A percentile compares a stretch with the other conserved stretches of the same genome.
Conservation (phyloP, 1,284 basidiomycete species). For the Vanrija pseudolonga region DNA sequence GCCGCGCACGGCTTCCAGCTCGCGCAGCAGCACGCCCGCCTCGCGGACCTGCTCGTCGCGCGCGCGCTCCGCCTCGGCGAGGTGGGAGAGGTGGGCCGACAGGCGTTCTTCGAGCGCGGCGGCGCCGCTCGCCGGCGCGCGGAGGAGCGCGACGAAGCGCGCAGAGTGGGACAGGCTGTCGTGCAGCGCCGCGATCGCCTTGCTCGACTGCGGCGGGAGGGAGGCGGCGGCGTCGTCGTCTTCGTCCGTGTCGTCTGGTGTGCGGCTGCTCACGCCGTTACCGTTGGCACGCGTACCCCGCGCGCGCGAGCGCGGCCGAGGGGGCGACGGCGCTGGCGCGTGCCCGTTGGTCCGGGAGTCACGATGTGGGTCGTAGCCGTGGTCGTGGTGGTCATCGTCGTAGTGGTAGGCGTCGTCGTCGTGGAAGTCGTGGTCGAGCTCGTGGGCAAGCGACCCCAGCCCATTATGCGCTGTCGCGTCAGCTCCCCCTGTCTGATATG, state of each 20-base stretch:
- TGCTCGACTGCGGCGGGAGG: too few relatives aligned
- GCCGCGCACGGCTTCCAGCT: constrained; percentile 2
- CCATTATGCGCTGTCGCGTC: neutral
- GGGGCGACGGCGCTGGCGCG: neutral
- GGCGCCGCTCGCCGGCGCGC: neutral
- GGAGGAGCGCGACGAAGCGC: too few relatives aligned
- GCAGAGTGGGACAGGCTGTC: too few relatives aligned
- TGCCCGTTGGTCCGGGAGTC: neutral
- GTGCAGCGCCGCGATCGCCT: too few relatives aligned
- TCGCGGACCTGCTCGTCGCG: constrained; percentile 16
- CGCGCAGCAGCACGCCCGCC: constrained; percentile 6
- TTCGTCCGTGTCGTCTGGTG: neutral
- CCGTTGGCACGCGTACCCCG: neutral
- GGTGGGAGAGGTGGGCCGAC: neutral
- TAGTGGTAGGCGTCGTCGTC: neutral
- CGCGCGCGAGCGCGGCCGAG: neutral
- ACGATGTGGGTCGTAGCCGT: neutral
- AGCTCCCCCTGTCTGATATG: neutral
- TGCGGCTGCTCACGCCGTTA: neutral
- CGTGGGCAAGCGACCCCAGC: constrained; percentile 6
- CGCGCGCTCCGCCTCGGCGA: constrained; percentile 11
- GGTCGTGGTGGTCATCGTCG: neutral
- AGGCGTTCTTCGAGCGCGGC: constrained; percentile 10
- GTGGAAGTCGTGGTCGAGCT: constrained; percentile 6
- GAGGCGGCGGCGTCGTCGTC: too few relatives aligned